These are phyloP conservation scores for Pichia sp. DNA, from an alignment of 1,139 yeast species.

Conservation along the genomic window DNA sequence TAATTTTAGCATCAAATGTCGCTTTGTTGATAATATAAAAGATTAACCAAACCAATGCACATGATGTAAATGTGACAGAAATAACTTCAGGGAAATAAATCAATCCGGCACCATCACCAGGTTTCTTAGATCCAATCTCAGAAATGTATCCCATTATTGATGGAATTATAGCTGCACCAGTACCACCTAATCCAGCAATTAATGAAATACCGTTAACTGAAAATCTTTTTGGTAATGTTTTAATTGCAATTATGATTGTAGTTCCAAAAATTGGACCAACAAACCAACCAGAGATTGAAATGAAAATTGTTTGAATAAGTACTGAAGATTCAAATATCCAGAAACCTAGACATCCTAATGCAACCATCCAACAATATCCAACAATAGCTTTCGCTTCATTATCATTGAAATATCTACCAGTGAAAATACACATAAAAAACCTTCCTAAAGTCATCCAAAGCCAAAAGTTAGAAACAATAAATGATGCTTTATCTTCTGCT, in stretches of 20 bases:
- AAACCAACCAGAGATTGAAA: conserved; percentile 54
- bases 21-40: conserved; percentile 21
- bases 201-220: conserved; percentile 70
- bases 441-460: conserved; percentile 58
- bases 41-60: conserved; percentile 21
- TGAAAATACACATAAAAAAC: conserved; percentile 50
- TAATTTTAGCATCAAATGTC: conserved; percentile 13
- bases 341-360: conserved; percentile 19
- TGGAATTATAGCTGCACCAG: conserved; percentile 72
- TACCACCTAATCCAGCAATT: conserved; percentile 72
- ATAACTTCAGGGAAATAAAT: conserved; percentile 25
- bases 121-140: conserved; percentile 18
- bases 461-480: conserved; percentile 61
- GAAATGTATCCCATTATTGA: conserved; percentile 44
- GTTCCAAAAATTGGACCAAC: conserved; percentile 83
- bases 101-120: conserved; percentile 24
- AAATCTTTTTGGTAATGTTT: conserved; percentile 50
- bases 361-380: conserved; percentile 30
- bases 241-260: conserved; percentile 56
- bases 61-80: conserved; percentile 17
- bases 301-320: conserved; percentile 30
- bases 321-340: conserved; percentile 15
- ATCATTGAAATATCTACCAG: conserved; percentile 45
- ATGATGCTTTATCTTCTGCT: conserved; percentile 43
- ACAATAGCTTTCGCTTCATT: conserved; percentile 42